Percentiles rank a stretch among this genome's conserved stretches.
These are phyloP conservation scores for Fusarium ambrosium DNA, from an alignment of 2,329 filamentous ascomycete species.

Conservation along the genomic window DNA sequence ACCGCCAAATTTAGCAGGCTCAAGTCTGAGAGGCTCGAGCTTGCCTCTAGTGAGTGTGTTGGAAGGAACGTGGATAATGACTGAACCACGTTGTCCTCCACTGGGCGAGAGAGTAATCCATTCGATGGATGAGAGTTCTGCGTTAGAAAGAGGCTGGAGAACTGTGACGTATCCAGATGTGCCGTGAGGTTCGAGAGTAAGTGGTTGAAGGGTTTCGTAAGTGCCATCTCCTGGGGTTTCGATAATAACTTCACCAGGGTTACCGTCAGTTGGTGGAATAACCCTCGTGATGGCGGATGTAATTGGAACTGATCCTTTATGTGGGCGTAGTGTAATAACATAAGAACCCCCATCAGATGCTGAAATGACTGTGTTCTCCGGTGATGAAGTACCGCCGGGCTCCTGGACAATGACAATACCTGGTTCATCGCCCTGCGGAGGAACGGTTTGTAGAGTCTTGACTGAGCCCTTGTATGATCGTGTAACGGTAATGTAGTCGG, in stretches of 20 bases:
- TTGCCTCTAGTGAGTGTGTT: background rate
- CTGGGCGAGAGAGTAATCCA: conserved; percentile 30
- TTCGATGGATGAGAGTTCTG: conserved; percentile 8
- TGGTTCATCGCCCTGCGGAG: conserved; percentile 32
- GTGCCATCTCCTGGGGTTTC: conserved; percentile 29
- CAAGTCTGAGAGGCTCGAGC: conserved; percentile 14
- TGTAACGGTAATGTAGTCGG: conserved; percentile 42
- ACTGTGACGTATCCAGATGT: conserved; percentile 34
- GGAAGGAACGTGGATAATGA: conserved; percentile 36
- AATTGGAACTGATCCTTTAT: conserved; percentile 30
- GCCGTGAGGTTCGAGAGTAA: conserved; percentile 28
- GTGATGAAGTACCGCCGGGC: conserved; percentile 23
- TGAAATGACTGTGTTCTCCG: conserved; percentile 35
- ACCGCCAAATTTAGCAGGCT: conserved; percentile 16
- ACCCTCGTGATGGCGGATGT: conserved; percentile 30
- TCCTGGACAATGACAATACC: conserved; percentile 40
- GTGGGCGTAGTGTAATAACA: conserved; percentile 37
- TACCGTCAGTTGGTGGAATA: conserved; percentile 22
- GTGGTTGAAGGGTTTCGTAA: conserved; percentile 2
- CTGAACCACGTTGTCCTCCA: conserved; percentile 32
- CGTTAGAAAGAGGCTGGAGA: conserved; percentile 21
- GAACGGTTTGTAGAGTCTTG: conserved; percentile 38
- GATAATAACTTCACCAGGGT: conserved; percentile 38
- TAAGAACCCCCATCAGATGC: conserved; percentile 33
- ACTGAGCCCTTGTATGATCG: conserved; percentile 36